Evolutionary conservation across 495 filamentous ascomycete species (phyloP).

Genomic region (Hypoxylon trugodes): DNA sequence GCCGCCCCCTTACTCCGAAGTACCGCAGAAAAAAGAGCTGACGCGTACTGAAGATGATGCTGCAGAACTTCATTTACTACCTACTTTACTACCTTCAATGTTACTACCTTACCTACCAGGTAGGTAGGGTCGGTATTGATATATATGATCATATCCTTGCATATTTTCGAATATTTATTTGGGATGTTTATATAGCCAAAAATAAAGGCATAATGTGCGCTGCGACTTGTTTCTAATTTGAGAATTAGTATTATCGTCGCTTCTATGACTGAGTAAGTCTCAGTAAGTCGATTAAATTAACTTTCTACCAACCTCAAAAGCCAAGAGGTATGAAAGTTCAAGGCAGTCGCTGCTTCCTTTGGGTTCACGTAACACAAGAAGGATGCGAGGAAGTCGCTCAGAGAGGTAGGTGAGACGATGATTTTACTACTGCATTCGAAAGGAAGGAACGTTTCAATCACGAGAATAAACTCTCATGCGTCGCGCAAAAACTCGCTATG

Average conservation of each 20-base stretch:
- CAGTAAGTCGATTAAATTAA: background rate
- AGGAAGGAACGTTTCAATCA: constrained; percentile 14
- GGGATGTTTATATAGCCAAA: background rate
- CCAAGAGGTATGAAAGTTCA: background rate
- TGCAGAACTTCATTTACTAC: constrained; percentile 3
- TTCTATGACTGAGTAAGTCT: constrained; percentile 9
- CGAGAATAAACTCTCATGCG: no score
- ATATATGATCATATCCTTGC: background rate
- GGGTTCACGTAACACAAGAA: constrained; percentile 10
- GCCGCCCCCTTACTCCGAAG: constrained; percentile 29
- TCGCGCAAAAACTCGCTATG: no score
- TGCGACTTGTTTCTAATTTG: no score
- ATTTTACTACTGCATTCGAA: background rate
- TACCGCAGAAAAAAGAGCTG: constrained; percentile 19
- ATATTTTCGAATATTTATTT: background rate
- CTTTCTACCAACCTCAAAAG: background rate
- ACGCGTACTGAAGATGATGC: constrained; percentile 22
- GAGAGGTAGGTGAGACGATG: background rate
- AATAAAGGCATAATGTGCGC: no score
- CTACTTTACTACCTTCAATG: background rate
- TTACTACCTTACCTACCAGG: constrained; percentile 33
- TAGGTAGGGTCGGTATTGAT: constrained; percentile 18
- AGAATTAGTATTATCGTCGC: background rate
- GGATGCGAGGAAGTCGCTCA: background rate
- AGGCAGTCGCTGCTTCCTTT: background rate